Conservation (phyloP, 129 eudicot genomes). For the Cynara cardunculus region DNA sequence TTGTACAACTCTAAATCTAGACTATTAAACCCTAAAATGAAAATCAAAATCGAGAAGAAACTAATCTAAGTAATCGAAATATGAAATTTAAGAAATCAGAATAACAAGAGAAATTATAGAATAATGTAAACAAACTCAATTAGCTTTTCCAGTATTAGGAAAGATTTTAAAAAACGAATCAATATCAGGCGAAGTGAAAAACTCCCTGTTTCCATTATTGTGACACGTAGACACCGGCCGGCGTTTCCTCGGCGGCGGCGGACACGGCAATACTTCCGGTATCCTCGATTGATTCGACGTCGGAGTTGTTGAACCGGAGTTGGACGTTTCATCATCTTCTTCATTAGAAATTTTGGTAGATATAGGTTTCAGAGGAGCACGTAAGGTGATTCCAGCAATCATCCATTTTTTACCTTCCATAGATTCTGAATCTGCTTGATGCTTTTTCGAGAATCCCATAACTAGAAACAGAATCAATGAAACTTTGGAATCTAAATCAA, state of each 20-base stretch:
- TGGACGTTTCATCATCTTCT: not conserved
- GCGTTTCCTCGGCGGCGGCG: conserved; percentile 76
- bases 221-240: conserved; percentile 49
- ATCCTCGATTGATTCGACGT: conserved; percentile 61
- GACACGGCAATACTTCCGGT: conserved; percentile 53
- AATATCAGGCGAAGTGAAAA: conserved; percentile 72
- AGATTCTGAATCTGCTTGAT: conserved; percentile 30
- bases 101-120: not conserved
- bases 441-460: conserved; percentile 31
- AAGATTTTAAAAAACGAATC: conserved; percentile 59
- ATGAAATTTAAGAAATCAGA: not conserved
- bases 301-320: conserved; percentile 53
- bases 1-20: not conserved
- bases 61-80: not conserved
- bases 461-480: not conserved
- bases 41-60: not conserved
- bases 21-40: not conserved
- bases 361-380: conserved; percentile 24
- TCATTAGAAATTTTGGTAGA: conserved; percentile 2
- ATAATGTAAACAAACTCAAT: not conserved
- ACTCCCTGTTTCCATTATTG: conserved; percentile 45
- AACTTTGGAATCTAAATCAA: not conserved
- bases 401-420: conserved; percentile 29
- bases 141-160: conserved; percentile 33
- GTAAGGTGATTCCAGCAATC: conserved; percentile 29